Conservation (phyloP, 1,139 yeast species). For the Scheffersomyces segobiensis region DNA sequence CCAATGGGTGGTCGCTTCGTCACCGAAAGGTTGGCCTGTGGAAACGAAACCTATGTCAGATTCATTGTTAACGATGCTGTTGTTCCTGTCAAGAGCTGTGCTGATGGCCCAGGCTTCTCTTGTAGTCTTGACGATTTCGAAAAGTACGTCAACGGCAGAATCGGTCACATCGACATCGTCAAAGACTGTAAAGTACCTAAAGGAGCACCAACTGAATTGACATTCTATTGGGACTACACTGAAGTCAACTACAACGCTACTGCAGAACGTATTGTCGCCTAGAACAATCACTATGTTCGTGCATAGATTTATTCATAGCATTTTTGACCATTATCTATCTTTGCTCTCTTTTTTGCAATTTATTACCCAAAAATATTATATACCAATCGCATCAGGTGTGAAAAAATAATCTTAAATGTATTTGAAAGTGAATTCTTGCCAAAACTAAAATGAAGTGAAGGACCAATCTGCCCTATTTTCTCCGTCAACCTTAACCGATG, state of each 20-base stretch:
- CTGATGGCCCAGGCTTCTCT: conserved; percentile 58
- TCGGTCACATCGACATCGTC: conserved; percentile 26
- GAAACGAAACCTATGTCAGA: conserved; percentile 43
- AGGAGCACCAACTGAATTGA: conserved; percentile 9
- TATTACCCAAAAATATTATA: background rate
- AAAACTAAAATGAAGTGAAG: background rate
- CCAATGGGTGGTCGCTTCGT: conserved; percentile 60
- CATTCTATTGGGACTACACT: conserved; percentile 15
- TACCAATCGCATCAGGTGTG: background rate
- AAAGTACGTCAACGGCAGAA: conserved; percentile 29
- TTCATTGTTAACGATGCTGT: conserved; percentile 58
- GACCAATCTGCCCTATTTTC: background rate
- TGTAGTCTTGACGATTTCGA: conserved; percentile 48
- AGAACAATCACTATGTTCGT: background rate
- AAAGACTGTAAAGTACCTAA: conserved; percentile 28
- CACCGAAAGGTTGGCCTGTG: conserved; percentile 48
- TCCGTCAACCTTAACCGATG: background rate
- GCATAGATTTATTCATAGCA: background rate
- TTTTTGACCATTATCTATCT: background rate
- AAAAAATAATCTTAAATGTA: too few species aligned
- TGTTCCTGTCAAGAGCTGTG: conserved; percentile 51
- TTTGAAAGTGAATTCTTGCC: too few species aligned
- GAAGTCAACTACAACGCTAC: conserved; percentile 5
- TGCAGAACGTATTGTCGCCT: background rate
- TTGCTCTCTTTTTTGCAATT: background rate